Conservation (phyloP, 176 grass and related monocot genomes). For the Triticum turgidum region DNA sequence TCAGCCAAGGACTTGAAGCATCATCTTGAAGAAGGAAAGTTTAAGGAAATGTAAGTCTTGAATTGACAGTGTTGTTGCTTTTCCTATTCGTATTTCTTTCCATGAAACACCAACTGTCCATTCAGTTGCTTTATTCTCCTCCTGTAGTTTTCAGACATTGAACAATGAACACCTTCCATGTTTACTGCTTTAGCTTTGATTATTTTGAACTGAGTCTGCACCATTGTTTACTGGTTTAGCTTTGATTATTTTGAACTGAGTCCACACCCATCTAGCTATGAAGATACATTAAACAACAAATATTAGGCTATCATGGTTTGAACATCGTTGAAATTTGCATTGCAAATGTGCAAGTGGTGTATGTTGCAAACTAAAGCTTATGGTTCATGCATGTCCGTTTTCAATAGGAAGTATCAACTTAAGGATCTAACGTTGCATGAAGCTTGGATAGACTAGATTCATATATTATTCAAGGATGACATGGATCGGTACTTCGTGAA, state of each 20-base stretch:
- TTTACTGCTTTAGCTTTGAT: conserved; percentile 5
- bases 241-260: conserved; percentile 13
- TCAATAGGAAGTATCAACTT: neutral
- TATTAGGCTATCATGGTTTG: neutral
- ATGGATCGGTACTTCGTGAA: neutral
- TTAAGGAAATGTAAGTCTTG: conserved; percentile 79
- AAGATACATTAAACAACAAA: neutral
- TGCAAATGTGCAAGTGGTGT: neutral
- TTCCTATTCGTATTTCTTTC: conserved; percentile 27
- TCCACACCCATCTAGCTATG: neutral
- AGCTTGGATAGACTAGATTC: conserved; percentile 19
- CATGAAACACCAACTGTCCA: neutral
- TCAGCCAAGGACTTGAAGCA: conserved; percentile 36
- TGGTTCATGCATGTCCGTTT: neutral
- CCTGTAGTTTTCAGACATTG: conserved; percentile 2
- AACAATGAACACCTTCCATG: neutral
- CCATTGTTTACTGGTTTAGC: neutral
- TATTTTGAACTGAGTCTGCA: neutral
- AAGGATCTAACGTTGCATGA: neutral
- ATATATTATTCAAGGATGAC: neutral
- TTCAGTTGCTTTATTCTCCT: conserved; percentile 5
- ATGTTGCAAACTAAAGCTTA: neutral
- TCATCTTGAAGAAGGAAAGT: conserved; percentile 48
- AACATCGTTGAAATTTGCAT: neutral
- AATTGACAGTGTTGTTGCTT: neutral